These are phyloP conservation scores for Symbiodinium natans DNA, from an alignment of 73 alveolate species.

Conservation along the genomic window DNA sequence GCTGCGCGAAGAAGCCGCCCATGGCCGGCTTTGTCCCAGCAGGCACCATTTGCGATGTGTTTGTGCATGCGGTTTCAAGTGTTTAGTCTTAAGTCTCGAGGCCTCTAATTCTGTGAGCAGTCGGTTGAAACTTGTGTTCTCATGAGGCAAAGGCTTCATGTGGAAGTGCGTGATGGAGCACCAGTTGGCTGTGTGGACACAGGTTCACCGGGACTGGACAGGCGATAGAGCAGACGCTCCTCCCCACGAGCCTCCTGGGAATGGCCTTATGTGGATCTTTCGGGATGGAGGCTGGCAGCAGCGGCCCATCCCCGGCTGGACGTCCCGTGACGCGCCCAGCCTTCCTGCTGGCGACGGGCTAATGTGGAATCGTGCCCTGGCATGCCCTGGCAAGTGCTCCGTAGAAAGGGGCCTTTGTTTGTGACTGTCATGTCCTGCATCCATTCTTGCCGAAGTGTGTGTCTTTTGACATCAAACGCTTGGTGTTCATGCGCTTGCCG, in stretches of 20 bases:
- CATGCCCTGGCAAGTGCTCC: not conserved
- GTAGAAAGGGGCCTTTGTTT: not conserved
- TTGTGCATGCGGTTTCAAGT: no score
- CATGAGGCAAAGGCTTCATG: conserved; percentile 63
- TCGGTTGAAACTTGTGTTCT: no score
- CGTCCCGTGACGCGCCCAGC: conserved; percentile 25
- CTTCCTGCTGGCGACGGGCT: conserved; percentile 76
- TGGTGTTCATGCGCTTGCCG: not conserved
- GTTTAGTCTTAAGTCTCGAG: no score
- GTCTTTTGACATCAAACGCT: not conserved
- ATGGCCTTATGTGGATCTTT: conserved; percentile 35
- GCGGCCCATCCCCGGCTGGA: conserved; percentile 73
- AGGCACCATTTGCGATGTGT: not conserved
- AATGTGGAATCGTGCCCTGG: conserved; percentile 63
- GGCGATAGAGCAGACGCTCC: conserved; percentile 42
- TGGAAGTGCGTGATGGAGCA: conserved; percentile 65
- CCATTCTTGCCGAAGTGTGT: not conserved
- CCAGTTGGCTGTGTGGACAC: conserved; percentile 42
- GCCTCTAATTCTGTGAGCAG: no score
- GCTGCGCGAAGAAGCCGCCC: conserved; percentile 30
- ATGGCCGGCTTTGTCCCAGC: conserved; percentile 36
- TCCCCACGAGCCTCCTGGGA: conserved; percentile 47
- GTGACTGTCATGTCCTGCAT: not conserved
- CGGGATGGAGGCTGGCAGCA: conserved; percentile 70
- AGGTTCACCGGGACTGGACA: conserved; percentile 59